Evolutionary conservation across 2,329 filamentous ascomycete genomes (phyloP).

Genomic region (Apiospora rasikravindrae): DNA sequence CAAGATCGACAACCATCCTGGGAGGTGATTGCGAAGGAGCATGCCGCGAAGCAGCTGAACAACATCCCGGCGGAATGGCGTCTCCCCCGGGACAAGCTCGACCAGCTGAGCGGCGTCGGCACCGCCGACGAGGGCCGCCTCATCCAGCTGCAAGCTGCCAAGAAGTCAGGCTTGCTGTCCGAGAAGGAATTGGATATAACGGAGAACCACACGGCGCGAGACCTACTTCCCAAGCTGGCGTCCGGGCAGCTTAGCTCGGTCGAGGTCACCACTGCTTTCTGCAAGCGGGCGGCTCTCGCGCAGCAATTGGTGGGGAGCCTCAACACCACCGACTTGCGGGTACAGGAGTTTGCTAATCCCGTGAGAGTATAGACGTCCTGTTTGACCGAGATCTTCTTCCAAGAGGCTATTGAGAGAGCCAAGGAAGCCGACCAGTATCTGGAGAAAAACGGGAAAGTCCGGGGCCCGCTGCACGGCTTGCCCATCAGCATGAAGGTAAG

Average conservation of each 20-base stretch:
- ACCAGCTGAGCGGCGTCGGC: conserved; percentile 21
- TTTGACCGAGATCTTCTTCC: conserved; percentile 56
- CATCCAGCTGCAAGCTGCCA: conserved; percentile 21
- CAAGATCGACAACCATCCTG: neutral
- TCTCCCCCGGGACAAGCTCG: conserved; percentile 19
- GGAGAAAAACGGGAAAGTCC: conserved; percentile 42
- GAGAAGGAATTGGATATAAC: conserved; percentile 32
- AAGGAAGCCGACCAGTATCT: conserved; percentile 50
- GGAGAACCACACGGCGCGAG: conserved; percentile 23
- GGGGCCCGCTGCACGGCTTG: conserved; percentile 67
- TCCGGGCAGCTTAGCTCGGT: conserved; percentile 29
- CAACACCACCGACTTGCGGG: neutral
- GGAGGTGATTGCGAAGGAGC: conserved; percentile 21
- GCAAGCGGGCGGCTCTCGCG: conserved; percentile 35
- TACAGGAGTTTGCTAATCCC: neutral
- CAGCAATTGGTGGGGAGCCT: conserved; percentile 31
- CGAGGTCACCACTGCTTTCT: conserved; percentile 34
- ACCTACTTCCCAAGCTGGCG: conserved; percentile 27
- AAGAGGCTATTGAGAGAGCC: conserved; percentile 50
- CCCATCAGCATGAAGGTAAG: conserved; percentile 48
- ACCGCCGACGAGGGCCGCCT: conserved; percentile 24
- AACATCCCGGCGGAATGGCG: conserved; percentile 26
- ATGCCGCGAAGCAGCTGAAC: conserved; percentile 22
- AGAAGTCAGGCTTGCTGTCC: conserved; percentile 26
- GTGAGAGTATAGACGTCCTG: conserved; percentile 30